Conservation (phyloP, 768 basidiomycete genomes). For the Amanita pallidorosea region DNA sequence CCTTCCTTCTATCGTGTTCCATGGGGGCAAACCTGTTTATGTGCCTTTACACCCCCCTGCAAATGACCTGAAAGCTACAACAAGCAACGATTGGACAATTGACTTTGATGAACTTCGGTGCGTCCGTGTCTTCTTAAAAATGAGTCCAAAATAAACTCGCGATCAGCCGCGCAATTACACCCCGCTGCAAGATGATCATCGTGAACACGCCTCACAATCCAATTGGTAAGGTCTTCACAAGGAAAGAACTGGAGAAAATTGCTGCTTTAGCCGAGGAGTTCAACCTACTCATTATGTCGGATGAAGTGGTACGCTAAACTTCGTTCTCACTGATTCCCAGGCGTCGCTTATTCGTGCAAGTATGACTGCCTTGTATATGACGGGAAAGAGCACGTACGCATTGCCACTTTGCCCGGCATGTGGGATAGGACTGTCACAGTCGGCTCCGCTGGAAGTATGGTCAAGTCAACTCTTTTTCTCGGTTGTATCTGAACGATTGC, state of each 20-base stretch:
- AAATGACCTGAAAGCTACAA: constrained; percentile 30
- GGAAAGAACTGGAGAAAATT: constrained; percentile 72
- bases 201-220: constrained; percentile 98
- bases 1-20: constrained; percentile 86
- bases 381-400: constrained; percentile 79
- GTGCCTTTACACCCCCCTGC: constrained; percentile 91
- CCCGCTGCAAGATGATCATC: constrained; percentile 89
- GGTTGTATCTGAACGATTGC: background rate
- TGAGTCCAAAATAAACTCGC: background rate
- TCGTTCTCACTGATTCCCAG: background rate
- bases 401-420: constrained; percentile 94
- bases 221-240: constrained; percentile 93
- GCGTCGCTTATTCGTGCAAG: constrained; percentile 23
- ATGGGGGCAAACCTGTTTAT: constrained; percentile 86
- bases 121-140: constrained; percentile 9
- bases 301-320: constrained; percentile 76
- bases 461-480: constrained; percentile 1
- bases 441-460: constrained; percentile 85
- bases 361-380: constrained; percentile 93
- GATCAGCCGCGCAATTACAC: constrained; percentile 66
- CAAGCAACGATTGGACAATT: constrained; percentile 78
- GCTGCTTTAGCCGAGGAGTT: constrained; percentile 84
- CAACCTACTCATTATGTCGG: constrained; percentile 86
- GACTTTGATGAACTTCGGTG: constrained; percentile 84
- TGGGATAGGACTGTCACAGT: constrained; percentile 98